Evolutionary conservation across 805 yeast genomes (phyloP).

Genomic region (Candida nitratophila): DNA sequence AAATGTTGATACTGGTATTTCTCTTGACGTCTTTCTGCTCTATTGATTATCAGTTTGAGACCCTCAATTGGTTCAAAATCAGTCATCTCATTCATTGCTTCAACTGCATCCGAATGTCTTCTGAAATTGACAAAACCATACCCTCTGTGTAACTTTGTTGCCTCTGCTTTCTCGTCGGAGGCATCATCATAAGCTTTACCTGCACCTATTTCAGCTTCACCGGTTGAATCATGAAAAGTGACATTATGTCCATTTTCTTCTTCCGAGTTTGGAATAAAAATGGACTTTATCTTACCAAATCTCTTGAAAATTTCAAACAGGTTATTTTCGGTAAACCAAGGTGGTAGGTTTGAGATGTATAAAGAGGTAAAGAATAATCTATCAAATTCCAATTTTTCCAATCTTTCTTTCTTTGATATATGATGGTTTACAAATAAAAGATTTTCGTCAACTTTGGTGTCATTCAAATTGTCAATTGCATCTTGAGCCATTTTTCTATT

Average conservation of each 20-base stretch:
- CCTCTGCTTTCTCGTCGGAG: neutral
- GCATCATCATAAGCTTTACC: neutral
- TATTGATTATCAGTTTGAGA: conserved; percentile 26
- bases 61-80: conserved; percentile 30
- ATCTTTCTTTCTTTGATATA: conserved; percentile 56
- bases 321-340: conserved; percentile 27
- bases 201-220: neutral
- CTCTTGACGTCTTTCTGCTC: conserved; percentile 37
- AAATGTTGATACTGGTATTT: conserved; percentile 18
- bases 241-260: conserved; percentile 10
- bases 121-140: conserved; percentile 50
- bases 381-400: conserved; percentile 36
- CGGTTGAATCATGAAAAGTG: too few species aligned
- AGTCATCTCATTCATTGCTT: conserved; percentile 42
- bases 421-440: conserved; percentile 54
- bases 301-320: conserved; percentile 35
- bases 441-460: conserved; percentile 17
- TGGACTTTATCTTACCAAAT: conserved; percentile 42
- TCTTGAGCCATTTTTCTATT: conserved; percentile 50
- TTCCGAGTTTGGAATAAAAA: conserved; percentile 44
- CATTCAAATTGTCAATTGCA: conserved; percentile 43
- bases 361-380: conserved; percentile 45
- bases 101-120: conserved; percentile 40
- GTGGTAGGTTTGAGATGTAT: conserved; percentile 46
- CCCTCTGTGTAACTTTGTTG: conserved; percentile 24